Evolutionary conservation across 2,329 filamentous ascomycete species (phyloP), one percentile per base, ranked within the genome.

Genomic region (Xylaria sp.): DNA sequence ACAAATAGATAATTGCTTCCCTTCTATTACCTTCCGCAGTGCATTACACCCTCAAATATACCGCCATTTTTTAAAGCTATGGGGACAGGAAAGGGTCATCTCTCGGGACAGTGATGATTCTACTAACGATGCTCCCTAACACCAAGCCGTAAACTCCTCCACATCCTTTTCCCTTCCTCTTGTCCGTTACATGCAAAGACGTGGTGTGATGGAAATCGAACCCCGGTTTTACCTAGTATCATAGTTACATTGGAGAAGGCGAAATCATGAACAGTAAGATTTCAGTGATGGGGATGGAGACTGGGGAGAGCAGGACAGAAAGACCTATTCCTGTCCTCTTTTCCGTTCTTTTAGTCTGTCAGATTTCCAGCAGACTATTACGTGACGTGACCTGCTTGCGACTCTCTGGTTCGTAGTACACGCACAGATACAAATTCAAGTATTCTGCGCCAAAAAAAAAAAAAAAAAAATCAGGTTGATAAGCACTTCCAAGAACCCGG

Each of bases 211-310:
- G 50, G 47, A 68, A 36, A 34, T 30, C 39, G 21, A 55, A 14
- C 47, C 58, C 59, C 36, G n/a, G 14, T 42, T 45, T 60, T 39
- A 48, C n/a, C 27, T 48, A 45, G 34, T 39, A 59, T 59, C 57
- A 62, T 61, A 66, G 57, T 73, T 72, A 72, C 69, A 72, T 72
- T 47, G 51, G 66, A 27, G 45, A 67, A 65, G 64, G 45, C 3
- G 61, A 59, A 64, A 58, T 39, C 32, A 58, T 42, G 50, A 42
- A 56, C 47, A 45, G 45, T 34, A 21, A 53, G 30, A 34, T 67
- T 64, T 51, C 36, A 50, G 60, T 32, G 8, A 21, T 17, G n/a
- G 55, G 39, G 50, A 32, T 21, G 19, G 42, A 48, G 50, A 17
- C 9, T 2, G 21, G 24, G 24, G 14, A 11, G 53, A 39, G 12